A percentile compares a stretch with the other conserved stretches of the same genome.
phyloP scores from a whole-genome alignment of 495 filamentous ascomycete species.

The Penicillium pancosmium region DNA sequence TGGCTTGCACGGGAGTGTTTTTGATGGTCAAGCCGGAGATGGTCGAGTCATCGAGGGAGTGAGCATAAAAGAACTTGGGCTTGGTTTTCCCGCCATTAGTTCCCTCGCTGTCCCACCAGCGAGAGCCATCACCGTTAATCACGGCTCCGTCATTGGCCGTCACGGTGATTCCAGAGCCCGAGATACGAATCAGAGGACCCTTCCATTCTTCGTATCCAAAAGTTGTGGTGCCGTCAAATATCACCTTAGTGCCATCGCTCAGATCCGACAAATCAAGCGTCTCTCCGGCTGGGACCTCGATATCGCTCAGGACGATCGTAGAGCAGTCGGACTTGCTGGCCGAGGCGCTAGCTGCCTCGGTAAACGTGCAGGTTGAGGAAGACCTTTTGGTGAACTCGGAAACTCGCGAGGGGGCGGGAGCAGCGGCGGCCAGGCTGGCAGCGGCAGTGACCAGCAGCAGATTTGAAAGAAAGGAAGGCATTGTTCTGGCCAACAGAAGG shows the following conservation, averaged over 20 bases:
- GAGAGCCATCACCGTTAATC: constrained; percentile 44
- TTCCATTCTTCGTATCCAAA: constrained; percentile 58
- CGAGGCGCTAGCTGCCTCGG: constrained; percentile 22
- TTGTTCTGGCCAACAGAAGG: constrained; percentile 7
- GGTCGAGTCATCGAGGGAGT: constrained; percentile 41
- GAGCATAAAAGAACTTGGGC: constrained; percentile 61
- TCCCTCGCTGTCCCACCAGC: constrained; percentile 58
- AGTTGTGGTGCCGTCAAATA: constrained; percentile 54
- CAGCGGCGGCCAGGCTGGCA: neutral
- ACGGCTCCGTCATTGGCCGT: constrained; percentile 34
- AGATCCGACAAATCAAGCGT: constrained; percentile 55
- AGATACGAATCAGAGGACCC: constrained; percentile 51
- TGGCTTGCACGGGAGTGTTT: constrained; percentile 66
- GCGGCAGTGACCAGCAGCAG: constrained; percentile 2
- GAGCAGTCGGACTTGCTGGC: constrained; percentile 52
- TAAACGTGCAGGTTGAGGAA: constrained; percentile 23
- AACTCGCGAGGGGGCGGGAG: constrained; percentile 3
- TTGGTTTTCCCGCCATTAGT: constrained; percentile 59
- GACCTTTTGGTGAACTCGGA: constrained; percentile 5
- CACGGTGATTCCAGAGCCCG: constrained; percentile 51
- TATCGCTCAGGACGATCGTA: constrained; percentile 46
- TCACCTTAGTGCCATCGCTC: constrained; percentile 51
- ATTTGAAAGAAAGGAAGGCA: constrained; percentile 2
- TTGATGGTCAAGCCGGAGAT: constrained; percentile 50
- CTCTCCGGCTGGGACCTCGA: constrained; percentile 55